A percentile compares a stretch with the other conserved stretches of the same genome.
Evolutionary conservation across 75 land plant genomes (phyloP).

Genomic region (Larix kaempferi): DNA sequence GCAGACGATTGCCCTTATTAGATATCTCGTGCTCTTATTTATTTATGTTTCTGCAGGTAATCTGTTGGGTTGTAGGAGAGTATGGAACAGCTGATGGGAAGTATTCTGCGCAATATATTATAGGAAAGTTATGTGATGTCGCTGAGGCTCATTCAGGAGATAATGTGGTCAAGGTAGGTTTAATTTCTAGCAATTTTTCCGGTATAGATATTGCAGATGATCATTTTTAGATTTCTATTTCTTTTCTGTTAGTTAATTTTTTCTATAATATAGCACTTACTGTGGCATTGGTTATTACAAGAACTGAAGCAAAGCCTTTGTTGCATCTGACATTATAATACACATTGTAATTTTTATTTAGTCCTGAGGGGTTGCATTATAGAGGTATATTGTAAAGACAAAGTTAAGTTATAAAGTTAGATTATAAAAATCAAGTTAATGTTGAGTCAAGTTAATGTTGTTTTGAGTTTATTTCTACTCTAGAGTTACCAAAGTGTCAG

Average conservation of each 20-base stretch:
- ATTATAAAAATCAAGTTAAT: no score
- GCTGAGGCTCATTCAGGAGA: slow-evolving; percentile 88
- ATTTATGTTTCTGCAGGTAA: slow-evolving; percentile 51
- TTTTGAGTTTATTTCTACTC: no score
- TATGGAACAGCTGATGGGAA: slow-evolving; percentile 98
- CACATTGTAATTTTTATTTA: background rate
- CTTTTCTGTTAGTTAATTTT: background rate
- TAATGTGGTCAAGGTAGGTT: slow-evolving; percentile 73
- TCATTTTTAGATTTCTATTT: background rate
- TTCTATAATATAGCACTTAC: background rate
- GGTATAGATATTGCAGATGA: background rate
- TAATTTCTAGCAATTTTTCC: background rate
- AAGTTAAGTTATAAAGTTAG: no score
- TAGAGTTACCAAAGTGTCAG: no score
- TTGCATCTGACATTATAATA: background rate
- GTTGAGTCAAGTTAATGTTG: no score
- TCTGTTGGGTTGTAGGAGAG: slow-evolving; percentile 98
- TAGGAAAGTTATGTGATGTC: slow-evolving; percentile 92
- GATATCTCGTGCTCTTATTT: background rate
- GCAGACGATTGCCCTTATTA: background rate
- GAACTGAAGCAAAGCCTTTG: background rate
- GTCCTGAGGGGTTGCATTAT: no score
- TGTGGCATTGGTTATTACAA: background rate
- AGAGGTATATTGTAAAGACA: no score
- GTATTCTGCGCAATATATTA: slow-evolving; percentile 80